Evolutionary conservation across 345 rosid species (phyloP).

Genomic region (Erucastrum elatum): DNA sequence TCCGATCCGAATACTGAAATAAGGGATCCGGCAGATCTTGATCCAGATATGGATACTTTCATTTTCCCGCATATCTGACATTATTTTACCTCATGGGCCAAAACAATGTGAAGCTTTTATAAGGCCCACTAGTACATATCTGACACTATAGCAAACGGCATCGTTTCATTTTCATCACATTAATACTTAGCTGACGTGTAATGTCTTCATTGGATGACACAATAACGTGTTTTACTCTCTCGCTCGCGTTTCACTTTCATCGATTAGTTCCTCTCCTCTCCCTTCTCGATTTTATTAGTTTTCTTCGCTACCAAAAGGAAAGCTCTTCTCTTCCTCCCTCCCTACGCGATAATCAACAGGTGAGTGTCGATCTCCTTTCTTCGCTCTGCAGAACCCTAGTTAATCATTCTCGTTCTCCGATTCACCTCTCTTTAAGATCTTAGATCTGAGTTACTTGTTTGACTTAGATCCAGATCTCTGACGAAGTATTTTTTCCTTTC

Average conservation of each 20-base stretch:
- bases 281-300: neutral
- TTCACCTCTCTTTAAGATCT: neutral
- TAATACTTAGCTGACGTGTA: neutral
- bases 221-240: neutral
- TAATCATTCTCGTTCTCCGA: neutral
- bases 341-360: neutral
- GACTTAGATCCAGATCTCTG: conserved; percentile 22
- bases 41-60: no score
- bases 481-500: neutral
- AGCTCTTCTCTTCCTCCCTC: conserved; percentile 2
- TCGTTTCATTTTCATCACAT: neutral
- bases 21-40: no score
- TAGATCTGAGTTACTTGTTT: conserved; percentile 18
- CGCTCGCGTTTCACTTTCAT: neutral
- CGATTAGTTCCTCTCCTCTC: neutral
- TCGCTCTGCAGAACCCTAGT: neutral
- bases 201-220: neutral
- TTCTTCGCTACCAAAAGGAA: neutral
- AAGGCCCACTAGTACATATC: neutral
- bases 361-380: conserved; percentile 4
- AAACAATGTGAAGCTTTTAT: neutral
- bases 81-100: neutral
- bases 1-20: no score
- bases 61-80: neutral
- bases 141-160: neutral